Evolutionary conservation across 2,329 filamentous ascomycete species (phyloP), one percentile per base, ranked within the genome.

Genomic region (Claviceps sp.): DNA sequence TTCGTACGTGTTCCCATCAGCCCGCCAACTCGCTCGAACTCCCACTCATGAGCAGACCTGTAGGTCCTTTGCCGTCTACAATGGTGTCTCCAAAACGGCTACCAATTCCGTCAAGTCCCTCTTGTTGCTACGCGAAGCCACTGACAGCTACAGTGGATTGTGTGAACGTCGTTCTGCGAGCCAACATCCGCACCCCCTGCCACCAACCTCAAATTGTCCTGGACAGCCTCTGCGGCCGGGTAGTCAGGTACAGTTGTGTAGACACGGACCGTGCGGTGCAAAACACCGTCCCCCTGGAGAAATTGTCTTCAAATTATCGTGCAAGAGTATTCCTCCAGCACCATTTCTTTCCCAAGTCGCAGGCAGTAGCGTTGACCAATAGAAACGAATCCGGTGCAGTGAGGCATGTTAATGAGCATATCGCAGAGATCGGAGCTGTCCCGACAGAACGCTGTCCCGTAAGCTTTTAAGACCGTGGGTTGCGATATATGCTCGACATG

Each of bases 71-170:
- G 16, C n/a, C 39, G n/a, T 43, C 3, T 43, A 7, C 5, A 16
- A 2, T 16, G 8, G 11, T 1, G 3, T 22, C n/a, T 3, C n/a
- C 39, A 49, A 22, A 13, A 1, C 1, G 0, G n/a, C n/a, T 8
- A 17, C 20, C 39, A 44, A 43, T 5, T 22, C 2, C n/a, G 6
- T 1, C 2, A 9, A 34, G 17, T 43, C 39, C 9, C 22, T 4
- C 23, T 43, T 43, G 0, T 7, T 13, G 1, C 23, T 7, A 14
- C 1, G 2, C 1, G 23, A n/a, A 1, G 4, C 9, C 3, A 2
- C 4, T 6, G 36, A 36, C 17, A 49, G 11, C 14, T 39, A 11
- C 23, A 43, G 17, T 6, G 47, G 37, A 23, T 49, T 23, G 3
- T 13, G 0, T 20, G 1, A 2, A 22, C 1, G 9, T 3, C 3